A percentile compares a stretch with the other conserved stretches of the same genome.
Conservation (phyloP, 805 yeast species). For the Candida takata region DNA sequence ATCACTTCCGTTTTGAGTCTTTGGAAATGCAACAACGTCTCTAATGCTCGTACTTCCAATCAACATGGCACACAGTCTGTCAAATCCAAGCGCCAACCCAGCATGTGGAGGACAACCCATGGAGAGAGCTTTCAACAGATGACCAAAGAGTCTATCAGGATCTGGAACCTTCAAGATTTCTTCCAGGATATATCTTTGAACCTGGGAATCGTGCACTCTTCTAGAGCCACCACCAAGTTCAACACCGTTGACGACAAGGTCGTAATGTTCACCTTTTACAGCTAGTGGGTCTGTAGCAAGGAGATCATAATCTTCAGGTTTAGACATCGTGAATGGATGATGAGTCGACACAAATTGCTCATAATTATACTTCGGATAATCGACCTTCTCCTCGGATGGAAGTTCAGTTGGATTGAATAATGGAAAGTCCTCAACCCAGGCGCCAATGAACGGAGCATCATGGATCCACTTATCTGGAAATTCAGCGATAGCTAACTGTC, state of each 20-base stretch:
- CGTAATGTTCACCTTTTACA: conserved; percentile 88
- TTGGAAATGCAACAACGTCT: conserved; percentile 95
- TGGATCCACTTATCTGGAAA: conserved; percentile 41
- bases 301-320: conserved; percentile 55
- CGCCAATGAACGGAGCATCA: conserved; percentile 41
- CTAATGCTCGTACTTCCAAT: conserved; percentile 71
- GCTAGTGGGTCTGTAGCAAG: conserved; percentile 49
- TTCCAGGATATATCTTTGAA: conserved; percentile 70
- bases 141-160: conserved; percentile 70
- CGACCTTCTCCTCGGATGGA: conserved; percentile 12
- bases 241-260: conserved; percentile 86
- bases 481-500: conserved; percentile 63
- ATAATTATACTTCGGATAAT: conserved; percentile 57
- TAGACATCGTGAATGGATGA: conserved; percentile 96
- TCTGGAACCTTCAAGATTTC: conserved; percentile 53
- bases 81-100: conserved; percentile 93
- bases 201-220: conserved; percentile 79
- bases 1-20: conserved; percentile 82
- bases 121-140: conserved; percentile 69
- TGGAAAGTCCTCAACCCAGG: conserved; percentile 93
- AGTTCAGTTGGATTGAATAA: conserved; percentile 71
- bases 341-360: conserved; percentile 63
- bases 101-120: conserved; percentile 99
- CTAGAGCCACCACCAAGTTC: conserved; percentile 97
- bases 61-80: conserved; percentile 86